Base-by-base conservation (phyloP, 345 rosid species). In the Salix brachista region DNA sequence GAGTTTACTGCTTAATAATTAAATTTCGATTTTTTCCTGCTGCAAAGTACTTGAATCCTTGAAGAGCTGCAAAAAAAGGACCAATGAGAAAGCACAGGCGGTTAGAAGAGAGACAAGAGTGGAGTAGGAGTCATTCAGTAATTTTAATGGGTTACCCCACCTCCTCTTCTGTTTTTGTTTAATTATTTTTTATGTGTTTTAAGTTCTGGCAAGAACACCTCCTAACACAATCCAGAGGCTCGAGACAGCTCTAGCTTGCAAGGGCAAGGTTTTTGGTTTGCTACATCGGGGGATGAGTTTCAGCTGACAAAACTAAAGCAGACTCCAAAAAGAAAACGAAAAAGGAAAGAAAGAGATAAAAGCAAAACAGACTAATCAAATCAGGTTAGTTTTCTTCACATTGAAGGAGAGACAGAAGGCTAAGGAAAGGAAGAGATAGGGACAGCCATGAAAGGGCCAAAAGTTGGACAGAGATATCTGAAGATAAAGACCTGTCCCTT, bases 11-110 rank as follows among this genome's bases (percentile, higher is more conserved):
- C 4, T 6, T 36, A 42, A 67, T 67, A 60, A 70, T 41, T 75
- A 61, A 28, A 61, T 60, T 50, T 72, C 54, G 79, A 42, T 48
- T 72, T 32, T 75, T 66, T 21, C 39, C 52, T 68, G 67, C 50
- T 74, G 71, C 75, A 50, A 66, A 77, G 86, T 83, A 80, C 88
- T 81, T 84, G 79, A 79, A 83, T 75, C 17, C 75, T 50, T 71
- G 81, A 82, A 81, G 83, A 84, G 79, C 46, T 74, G 82, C 83
- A 82, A 77, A 74, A 73, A 84, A 86, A 83, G 88, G 75, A 44
- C 96, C 94, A 94, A 91, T 92, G 64, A 80, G 74, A 84, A 88
- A 75, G 77, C 87, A 80, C 91, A 92, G 91, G 92, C 96, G 92
- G 97, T 94, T 90, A 91, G 83, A 81, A 74, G 84, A 83, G 89